Percentiles rank a stretch among this genome's conserved stretches.
Conservation (phyloP, 2,329 filamentous ascomycete species). For the Trichophyton simii region DNA sequence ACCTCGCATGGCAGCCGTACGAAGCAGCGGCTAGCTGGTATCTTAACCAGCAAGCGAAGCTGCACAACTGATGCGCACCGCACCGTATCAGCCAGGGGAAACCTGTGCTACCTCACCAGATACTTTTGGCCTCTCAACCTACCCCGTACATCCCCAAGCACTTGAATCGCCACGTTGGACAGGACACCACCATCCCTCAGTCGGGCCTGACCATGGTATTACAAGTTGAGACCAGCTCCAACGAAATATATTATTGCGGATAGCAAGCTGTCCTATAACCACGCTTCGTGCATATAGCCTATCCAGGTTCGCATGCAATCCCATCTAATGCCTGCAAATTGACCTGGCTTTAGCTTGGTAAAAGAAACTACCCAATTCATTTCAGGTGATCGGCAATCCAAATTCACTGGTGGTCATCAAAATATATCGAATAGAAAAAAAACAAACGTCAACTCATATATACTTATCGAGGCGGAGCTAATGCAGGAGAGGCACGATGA, state of each 20-base stretch:
- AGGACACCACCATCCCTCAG: not conserved
- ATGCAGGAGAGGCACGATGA: slow-evolving; percentile 1
- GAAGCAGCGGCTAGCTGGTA: too few species aligned
- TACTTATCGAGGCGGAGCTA: not conserved
- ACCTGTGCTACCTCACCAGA: not conserved
- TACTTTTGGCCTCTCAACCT: not conserved
- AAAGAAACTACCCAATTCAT: not conserved
- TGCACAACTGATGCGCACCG: not conserved
- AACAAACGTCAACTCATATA: too few species aligned
- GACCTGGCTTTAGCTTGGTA: not conserved
- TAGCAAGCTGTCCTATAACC: not conserved
- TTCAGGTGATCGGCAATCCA: not conserved
- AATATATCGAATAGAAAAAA: too few species aligned
- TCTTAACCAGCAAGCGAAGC: not conserved
- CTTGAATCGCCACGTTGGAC: not conserved
- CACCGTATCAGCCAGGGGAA: not conserved
- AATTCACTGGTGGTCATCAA: not conserved
- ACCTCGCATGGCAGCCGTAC: not conserved
- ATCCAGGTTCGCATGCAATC: not conserved
- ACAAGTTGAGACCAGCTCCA: not conserved
- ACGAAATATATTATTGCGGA: not conserved
- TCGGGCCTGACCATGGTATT: not conserved
- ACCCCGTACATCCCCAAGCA: not conserved
- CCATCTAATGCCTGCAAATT: not conserved
- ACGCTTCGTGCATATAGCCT: not conserved